Evolutionary conservation across 2,329 filamentous ascomycete species (phyloP), one percentile per base, ranked within the genome.

Genomic region (Penicillium sp.): DNA sequence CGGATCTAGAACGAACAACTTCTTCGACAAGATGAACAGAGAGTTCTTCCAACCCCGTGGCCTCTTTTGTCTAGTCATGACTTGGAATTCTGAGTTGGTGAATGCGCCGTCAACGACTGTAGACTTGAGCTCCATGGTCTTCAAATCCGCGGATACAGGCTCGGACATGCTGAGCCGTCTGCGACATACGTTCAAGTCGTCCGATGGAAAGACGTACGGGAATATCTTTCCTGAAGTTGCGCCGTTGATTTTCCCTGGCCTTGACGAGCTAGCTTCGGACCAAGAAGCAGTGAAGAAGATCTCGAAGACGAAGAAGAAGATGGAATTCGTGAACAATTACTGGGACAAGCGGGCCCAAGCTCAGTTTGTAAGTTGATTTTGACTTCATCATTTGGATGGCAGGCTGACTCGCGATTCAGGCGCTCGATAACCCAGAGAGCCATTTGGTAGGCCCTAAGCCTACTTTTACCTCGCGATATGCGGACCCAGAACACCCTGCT

Each of bases 31-130:
- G 34, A 76, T 84, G 61, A 87, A 86, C 61, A 73, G 78, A 8
- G 74, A 81, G 3, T 78, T 84, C 55, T 87, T 87, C 66, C 77
- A 75, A 44, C 83, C 84, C 0, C 77, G 77, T 2, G 84, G 84
- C 0, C 74, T 86, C 0, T 82, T 79, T 67, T 79, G 76, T 55
- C 71, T 83, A 18, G 73, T 87, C 36, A 78, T 86, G 70, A 80
- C 80, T 1, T 84, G 75, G 71, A 79, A 79, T 48, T 78, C 79
- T 0, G 73, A 77, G 3, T 57, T 65, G 6, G 16, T 47, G 0
- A 54, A 62, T 16, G 62, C 70, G 14, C 63, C 68, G 4, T 56
- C 66, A 2, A 54, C 67, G 7, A 60, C 62, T 2, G 50, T 72
- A 29, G 63, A 75, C 47, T 58, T 79, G 13, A 73, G 76, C n/a